These are phyloP conservation scores for Chrysosporium queenslandicum DNA, from an alignment of 2,329 filamentous ascomycete species.

Conservation along the genomic window DNA sequence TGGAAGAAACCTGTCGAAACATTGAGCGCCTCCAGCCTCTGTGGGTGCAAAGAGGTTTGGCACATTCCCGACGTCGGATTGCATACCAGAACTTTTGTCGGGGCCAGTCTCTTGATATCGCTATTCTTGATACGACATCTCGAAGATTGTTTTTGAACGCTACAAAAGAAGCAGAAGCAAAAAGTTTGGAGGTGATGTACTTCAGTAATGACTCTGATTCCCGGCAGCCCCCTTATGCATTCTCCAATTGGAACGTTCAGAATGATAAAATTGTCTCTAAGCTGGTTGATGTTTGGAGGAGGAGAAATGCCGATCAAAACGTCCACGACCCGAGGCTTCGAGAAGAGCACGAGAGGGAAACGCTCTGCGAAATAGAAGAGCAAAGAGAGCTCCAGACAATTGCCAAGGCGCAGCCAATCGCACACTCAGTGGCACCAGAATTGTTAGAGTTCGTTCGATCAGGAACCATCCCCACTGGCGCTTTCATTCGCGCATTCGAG, in stretches of 20 bases:
- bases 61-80: not conserved
- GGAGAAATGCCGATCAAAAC: slow-evolving; percentile 30
- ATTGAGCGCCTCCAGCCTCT: slow-evolving; percentile 43
- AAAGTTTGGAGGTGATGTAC: not conserved
- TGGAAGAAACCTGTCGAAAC: slow-evolving; percentile 47
- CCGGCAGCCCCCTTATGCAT: not conserved
- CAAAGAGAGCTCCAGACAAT: slow-evolving; percentile 43
- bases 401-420: slow-evolving; percentile 26
- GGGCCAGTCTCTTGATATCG: not conserved
- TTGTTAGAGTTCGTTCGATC: not conserved
- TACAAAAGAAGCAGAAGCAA: not conserved
- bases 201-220: not conserved
- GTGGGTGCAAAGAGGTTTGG: slow-evolving; percentile 52
- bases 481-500: slow-evolving; percentile 39
- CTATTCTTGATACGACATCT: not conserved
- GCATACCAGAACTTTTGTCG: not conserved
- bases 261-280: slow-evolving; percentile 52
- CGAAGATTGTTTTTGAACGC: not conserved
- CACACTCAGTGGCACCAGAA: slow-evolving; percentile 25
- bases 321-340: slow-evolving; percentile 37
- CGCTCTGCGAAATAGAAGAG: slow-evolving; percentile 52
- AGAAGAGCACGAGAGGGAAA: slow-evolving; percentile 59
- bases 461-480: slow-evolving; percentile 18
- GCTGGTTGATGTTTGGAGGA: slow-evolving; percentile 20
- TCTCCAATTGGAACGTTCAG: slow-evolving; percentile 29